Evolutionary conservation across 1,139 yeast species (phyloP).

Genomic region (Meyerozyma sp.): DNA sequence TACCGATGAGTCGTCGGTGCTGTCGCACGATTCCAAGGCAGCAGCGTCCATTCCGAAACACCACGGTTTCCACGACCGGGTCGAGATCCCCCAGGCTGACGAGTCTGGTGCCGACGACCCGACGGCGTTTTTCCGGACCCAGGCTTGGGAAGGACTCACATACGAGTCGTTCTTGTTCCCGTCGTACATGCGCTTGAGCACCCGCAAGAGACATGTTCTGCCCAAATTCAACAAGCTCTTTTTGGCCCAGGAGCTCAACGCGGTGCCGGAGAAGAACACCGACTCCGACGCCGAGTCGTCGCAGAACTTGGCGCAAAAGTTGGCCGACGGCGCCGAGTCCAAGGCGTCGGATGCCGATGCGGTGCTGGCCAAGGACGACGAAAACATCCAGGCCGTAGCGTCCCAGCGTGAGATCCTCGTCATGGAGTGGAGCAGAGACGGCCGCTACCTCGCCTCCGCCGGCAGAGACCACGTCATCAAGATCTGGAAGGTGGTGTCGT

Average conservation of each 20-base stretch:
- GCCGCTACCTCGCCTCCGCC: constrained; percentile 77
- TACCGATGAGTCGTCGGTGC: constrained; percentile 1
- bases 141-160: constrained; percentile 29
- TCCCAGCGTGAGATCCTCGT: constrained; percentile 56
- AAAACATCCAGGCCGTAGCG: constrained; percentile 6
- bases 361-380: constrained; percentile 1
- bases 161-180: constrained; percentile 44
- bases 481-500: constrained; percentile 76
- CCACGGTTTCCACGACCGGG: neutral
- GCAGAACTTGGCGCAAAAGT: neutral
- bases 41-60: neutral
- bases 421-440: constrained; percentile 71
- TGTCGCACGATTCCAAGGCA: neutral
- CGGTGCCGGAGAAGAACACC: constrained; percentile 7
- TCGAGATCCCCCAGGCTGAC: constrained; percentile 1
- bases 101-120: neutral
- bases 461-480: constrained; percentile 67
- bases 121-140: constrained; percentile 9
- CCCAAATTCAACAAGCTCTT: constrained; percentile 53
- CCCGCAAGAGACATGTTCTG: constrained; percentile 41
- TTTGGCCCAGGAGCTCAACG: constrained; percentile 71
- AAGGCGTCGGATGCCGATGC: constrained; percentile 6
- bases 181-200: constrained; percentile 45
- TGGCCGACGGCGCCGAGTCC: constrained; percentile 5
- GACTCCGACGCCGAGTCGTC: constrained; percentile 7